Base-by-base conservation (phyloP, 495 filamentous ascomycete genomes). In the Penicillium maclennaniae region DNA sequence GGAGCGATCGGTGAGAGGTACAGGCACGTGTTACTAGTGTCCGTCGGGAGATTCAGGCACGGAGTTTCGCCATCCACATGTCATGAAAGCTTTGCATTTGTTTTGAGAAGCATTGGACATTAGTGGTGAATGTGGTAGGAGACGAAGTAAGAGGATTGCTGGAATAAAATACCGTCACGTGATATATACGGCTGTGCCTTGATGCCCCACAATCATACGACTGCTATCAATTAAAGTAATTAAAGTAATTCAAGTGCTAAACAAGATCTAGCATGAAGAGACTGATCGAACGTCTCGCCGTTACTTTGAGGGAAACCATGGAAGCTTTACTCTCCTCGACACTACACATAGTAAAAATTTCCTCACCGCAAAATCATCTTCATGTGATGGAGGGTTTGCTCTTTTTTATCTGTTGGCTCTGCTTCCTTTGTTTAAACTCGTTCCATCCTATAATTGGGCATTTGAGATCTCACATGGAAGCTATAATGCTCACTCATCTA, bases 1-100 rank as follows among this genome's bases (percentile, higher is more conserved):
- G 60, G 60, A 48, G 51, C 31, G 37, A 34, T 56, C 63, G 56
- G 60, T 66, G 60, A 63, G 34, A 23, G 44, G 23, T n/a, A 17
- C 8, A 19, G 17, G 43, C 56, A 63, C 57, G 54, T 63, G 60
- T 47, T 47, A 42, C 40, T 44, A 43, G 49, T 45, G 28, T 34
- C 17, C 7, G 47, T 60, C 60, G 63, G 63, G n/a, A 56, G 25
- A 45, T 40, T 42, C 40, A 60, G 59, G 53, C 27, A 56, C 38
- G 49, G 8, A 28, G 4, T 34, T n/a, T 21, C 25, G 21, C 28
- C 45, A 8, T 54, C 59, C 59, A 62, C 56, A 56, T 59, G 59
- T 49, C n/a, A 37, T 44, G 47, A 38, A 38, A 4, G 34, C 45
- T 37, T 16, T n/a, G n/a, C 25, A 15, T 42, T n/a, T 16, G 4